A percentile compares a stretch with the other conserved stretches of the same genome.
Conservation (phyloP, 164 flowering plant species). For the Brasenia schreberi region DNA sequence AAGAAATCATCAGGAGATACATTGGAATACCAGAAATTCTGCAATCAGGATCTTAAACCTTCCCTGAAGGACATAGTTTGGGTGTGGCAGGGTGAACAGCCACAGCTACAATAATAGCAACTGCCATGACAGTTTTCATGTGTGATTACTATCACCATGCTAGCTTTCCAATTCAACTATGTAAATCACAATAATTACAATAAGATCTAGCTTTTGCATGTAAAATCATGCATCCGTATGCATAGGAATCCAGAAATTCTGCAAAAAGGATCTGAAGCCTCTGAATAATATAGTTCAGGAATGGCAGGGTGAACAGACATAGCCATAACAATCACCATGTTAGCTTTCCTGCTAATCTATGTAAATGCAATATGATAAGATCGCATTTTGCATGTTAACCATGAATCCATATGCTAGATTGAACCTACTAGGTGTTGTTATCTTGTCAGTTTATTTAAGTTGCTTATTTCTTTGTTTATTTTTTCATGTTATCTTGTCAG, state of each 20-base stretch:
- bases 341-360: background rate
- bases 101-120: slow-evolving; percentile 4
- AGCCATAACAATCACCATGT: slow-evolving; percentile 1
- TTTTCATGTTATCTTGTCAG: too few relatives aligned
- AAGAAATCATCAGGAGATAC: slow-evolving; percentile 35
- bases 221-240: background rate
- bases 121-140: slow-evolving; percentile 1
- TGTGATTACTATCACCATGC: background rate
- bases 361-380: background rate
- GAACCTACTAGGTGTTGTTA: too few relatives aligned
- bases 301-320: slow-evolving; percentile 19
- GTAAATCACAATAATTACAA: background rate
- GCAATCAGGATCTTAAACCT: slow-evolving; percentile 29
- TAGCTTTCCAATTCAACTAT: background rate
- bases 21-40: slow-evolving; percentile 30
- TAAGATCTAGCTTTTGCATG: background rate
- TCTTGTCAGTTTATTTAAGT: too few relatives aligned
- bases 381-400: background rate
- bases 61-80: slow-evolving; percentile 32
- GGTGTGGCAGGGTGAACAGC: slow-evolving; percentile 24
- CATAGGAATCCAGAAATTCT: slow-evolving; percentile 27
- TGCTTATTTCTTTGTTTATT: background rate
- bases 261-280: slow-evolving; percentile 26
- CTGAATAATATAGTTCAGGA: slow-evolving; percentile 31
- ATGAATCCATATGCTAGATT: background rate